Conservation (phyloP, 495 filamentous ascomycete species). For the Penicillium coffeae region DNA sequence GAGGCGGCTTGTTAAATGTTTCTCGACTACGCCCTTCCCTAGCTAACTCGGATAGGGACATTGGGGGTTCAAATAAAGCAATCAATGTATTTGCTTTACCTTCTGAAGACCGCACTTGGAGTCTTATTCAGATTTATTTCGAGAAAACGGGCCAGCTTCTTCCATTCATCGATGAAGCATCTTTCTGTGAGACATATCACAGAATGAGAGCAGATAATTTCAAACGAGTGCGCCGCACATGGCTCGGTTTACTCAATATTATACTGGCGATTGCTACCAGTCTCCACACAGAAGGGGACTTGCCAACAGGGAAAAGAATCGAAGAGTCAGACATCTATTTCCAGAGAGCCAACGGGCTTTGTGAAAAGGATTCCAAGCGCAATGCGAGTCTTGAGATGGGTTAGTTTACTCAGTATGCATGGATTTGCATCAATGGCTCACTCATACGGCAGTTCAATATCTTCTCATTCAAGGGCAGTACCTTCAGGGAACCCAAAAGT, state of each 20-base stretch:
- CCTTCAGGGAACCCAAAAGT: conserved; percentile 42
- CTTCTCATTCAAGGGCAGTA: conserved; percentile 38
- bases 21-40: conserved; percentile 13
- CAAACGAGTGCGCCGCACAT: conserved; percentile 30
- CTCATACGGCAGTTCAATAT: conserved; percentile 22
- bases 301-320: conserved; percentile 14
- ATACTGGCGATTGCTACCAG: conserved; percentile 19
- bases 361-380: conserved; percentile 30
- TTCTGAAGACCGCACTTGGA: conserved; percentile 14
- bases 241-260: conserved; percentile 25
- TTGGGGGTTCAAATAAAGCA: background rate
- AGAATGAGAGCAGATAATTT: conserved; percentile 27
- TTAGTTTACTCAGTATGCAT: no score
- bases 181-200: conserved; percentile 34
- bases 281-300: conserved; percentile 13
- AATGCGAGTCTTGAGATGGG: conserved; percentile 34
- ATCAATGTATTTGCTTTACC: conserved; percentile 24
- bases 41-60: no score
- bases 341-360: conserved; percentile 26
- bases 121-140: conserved; percentile 30
- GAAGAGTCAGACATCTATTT: conserved; percentile 35
- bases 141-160: conserved; percentile 37
- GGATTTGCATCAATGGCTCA: no score
- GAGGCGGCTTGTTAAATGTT: conserved; percentile 21
- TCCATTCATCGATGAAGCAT: conserved; percentile 34